These are phyloP conservation scores for Harrya chromipes DNA, from an alignment of 768 basidiomycete genomes.

Conservation along the genomic window DNA sequence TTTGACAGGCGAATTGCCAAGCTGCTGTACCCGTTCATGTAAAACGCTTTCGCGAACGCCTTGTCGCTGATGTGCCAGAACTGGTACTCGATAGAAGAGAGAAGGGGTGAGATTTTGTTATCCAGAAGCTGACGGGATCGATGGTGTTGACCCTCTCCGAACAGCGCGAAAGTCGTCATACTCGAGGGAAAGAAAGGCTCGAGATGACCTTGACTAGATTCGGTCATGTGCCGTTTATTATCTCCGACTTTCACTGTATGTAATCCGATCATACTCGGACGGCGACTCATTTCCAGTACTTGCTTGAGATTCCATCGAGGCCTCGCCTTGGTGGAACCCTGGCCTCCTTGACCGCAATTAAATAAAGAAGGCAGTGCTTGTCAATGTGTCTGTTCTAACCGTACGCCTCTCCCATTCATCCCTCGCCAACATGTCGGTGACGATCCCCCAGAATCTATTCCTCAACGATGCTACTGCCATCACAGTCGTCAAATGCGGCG, in stretches of 20 bases:
- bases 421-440: conserved; percentile 17
- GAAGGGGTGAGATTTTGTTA: conserved; percentile 56
- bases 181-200: no score
- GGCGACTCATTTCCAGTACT: no score
- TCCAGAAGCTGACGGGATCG: conserved; percentile 61
- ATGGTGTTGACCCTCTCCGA: conserved; percentile 63
- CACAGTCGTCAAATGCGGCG: conserved; percentile 25
- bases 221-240: no score
- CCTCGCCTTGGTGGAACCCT: no score
- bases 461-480: conserved; percentile 22
- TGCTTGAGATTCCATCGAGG: no score
- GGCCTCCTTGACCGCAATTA: not conserved
- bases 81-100: conserved; percentile 71
- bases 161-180: no score
- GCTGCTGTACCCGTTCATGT: conserved; percentile 64
- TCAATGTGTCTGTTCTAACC: not conserved
- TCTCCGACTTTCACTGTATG: no score
- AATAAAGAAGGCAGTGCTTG: conserved; percentile 11
- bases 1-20: conserved; percentile 58
- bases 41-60: conserved; percentile 54
- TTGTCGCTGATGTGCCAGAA: conserved; percentile 68
- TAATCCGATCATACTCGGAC: no score
- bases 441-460: conserved; percentile 36
- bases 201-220: conserved; percentile 65
- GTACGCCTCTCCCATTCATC: conserved; percentile 3